These are phyloP conservation scores for Xerocomus minutiporus DNA, from an alignment of 1,284 basidiomycete species.

Conservation along the genomic window DNA sequence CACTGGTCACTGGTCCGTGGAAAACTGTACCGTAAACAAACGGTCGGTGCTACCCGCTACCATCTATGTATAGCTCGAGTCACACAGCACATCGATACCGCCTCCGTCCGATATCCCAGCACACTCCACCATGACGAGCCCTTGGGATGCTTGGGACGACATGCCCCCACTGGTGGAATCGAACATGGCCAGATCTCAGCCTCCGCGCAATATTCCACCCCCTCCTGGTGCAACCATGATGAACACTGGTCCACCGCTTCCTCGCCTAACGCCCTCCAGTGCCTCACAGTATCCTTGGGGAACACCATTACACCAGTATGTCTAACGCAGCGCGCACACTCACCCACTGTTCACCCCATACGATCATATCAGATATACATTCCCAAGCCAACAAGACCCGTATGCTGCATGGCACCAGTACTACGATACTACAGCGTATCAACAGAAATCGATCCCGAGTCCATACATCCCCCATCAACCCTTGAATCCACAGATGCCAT, in stretches of 20 bases:
- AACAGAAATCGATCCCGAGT: slow-evolving; percentile 23
- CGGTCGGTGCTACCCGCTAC: not conserved
- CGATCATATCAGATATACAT: slow-evolving; percentile 2
- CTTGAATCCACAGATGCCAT: slow-evolving; percentile 6
- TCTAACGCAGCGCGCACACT: not conserved
- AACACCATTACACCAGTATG: slow-evolving; percentile 17
- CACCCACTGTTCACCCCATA: slow-evolving; percentile 2
- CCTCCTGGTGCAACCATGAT: slow-evolving; percentile 19
- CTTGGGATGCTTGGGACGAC: slow-evolving; percentile 21
- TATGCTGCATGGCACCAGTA: slow-evolving; percentile 7
- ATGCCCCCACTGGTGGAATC: slow-evolving; percentile 29
- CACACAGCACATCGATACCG: slow-evolving; percentile 22
- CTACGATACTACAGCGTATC: slow-evolving; percentile 7
- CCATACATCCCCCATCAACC: slow-evolving; percentile 30
- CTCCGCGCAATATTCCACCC: slow-evolving; percentile 22
- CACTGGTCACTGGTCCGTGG: no score
- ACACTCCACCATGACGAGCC: slow-evolving; percentile 15
- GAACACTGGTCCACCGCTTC: slow-evolving; percentile 11
- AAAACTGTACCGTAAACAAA: no score
- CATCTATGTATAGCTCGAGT: slow-evolving; percentile 8
- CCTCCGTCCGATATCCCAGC: slow-evolving; percentile 14
- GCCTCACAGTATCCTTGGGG: slow-evolving; percentile 15
- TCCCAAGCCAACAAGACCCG: slow-evolving; percentile 18
- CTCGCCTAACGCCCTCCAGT: slow-evolving; percentile 2
- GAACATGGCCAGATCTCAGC: slow-evolving; percentile 1